Conservation (phyloP, 2,329 filamentous ascomycete genomes). For the Monosporascus sp. region DNA sequence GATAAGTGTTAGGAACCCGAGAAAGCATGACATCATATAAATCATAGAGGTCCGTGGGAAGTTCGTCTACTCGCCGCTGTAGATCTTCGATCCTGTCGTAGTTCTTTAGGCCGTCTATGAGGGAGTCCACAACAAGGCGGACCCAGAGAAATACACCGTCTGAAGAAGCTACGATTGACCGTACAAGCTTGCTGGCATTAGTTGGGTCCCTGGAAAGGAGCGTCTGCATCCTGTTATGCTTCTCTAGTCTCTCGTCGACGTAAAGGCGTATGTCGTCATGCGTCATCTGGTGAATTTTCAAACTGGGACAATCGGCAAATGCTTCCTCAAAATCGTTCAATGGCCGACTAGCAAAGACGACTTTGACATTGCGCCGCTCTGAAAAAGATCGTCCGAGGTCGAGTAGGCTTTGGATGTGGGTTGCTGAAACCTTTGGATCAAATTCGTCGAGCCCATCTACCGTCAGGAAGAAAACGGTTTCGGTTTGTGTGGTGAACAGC, state of each 20-base stretch:
- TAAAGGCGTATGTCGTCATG: conserved; percentile 13
- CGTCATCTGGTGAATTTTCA: conserved; percentile 15
- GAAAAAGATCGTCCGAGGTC: conserved; percentile 5
- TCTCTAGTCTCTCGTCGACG: conserved; percentile 6
- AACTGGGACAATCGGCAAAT: conserved; percentile 3
- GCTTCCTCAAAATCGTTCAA: conserved; percentile 11
- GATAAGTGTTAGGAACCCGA: conserved; percentile 6
- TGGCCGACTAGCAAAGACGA: conserved; percentile 14
- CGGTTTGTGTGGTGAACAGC: conserved; percentile 2
- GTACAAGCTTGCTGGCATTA: conserved; percentile 1
- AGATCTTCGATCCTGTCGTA: conserved; percentile 13
- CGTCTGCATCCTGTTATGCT: conserved; percentile 8
- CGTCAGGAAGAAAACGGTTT: conserved; percentile 12
- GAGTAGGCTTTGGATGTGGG: conserved; percentile 9
- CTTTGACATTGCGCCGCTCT: conserved; percentile 10
- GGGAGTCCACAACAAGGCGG: conserved; percentile 11
- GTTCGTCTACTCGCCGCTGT: conserved; percentile 6
- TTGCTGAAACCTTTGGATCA: conserved; percentile 12
- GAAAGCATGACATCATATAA: conserved; percentile 12
- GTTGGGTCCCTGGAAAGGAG: conserved; percentile 3
- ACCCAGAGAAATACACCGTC: conserved; percentile 18
- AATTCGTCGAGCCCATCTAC: conserved; percentile 21
- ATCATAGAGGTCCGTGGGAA: conserved; percentile 13
- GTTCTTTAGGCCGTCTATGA: conserved; percentile 12
- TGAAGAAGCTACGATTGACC: conserved; percentile 9